Conservation (phyloP, 2,329 filamentous ascomycete species). For the Alternaria triticina region DNA sequence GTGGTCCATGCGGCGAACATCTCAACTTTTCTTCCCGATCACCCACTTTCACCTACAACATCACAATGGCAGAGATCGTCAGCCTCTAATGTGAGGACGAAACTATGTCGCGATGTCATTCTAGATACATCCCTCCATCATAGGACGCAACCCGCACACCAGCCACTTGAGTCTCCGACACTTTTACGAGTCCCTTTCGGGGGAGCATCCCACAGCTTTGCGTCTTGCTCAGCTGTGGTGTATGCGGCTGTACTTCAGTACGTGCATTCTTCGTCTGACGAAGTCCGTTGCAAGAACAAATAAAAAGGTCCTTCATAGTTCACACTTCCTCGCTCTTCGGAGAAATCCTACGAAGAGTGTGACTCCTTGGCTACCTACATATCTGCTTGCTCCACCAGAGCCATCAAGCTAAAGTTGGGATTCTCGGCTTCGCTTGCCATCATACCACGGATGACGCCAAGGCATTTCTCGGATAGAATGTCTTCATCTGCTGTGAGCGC, state of each 20-base stretch:
- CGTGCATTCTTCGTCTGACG: conserved; percentile 37
- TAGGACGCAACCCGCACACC: conserved; percentile 46
- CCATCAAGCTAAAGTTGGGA: conserved; percentile 40
- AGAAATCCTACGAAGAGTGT: conserved; percentile 53
- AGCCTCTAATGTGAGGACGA: neutral
- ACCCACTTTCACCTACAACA: conserved; percentile 9
- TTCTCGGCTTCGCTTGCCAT: conserved; percentile 24
- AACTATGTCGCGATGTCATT: neutral
- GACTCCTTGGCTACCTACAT: conserved; percentile 62
- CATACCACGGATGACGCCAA: conserved; percentile 30
- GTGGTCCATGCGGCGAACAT: conserved; percentile 9
- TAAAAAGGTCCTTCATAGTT: conserved; percentile 61
- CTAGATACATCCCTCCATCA: neutral
- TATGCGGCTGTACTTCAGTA: conserved; percentile 49
- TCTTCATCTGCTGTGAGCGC: conserved; percentile 24
- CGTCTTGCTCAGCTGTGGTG: conserved; percentile 57
- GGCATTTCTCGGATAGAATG: conserved; percentile 25
- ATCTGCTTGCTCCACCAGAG: conserved; percentile 21
- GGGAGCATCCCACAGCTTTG: conserved; percentile 53
- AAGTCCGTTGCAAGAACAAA: conserved; percentile 54
- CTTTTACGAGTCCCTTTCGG: conserved; percentile 52
- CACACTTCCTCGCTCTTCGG: conserved; percentile 58
- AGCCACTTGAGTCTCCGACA: conserved; percentile 55
- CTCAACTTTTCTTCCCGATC: conserved; percentile 19
- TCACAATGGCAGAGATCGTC: neutral